Conservation (phyloP, 2,329 filamentous ascomycete genomes). For the Colletotrichum sp. region DNA sequence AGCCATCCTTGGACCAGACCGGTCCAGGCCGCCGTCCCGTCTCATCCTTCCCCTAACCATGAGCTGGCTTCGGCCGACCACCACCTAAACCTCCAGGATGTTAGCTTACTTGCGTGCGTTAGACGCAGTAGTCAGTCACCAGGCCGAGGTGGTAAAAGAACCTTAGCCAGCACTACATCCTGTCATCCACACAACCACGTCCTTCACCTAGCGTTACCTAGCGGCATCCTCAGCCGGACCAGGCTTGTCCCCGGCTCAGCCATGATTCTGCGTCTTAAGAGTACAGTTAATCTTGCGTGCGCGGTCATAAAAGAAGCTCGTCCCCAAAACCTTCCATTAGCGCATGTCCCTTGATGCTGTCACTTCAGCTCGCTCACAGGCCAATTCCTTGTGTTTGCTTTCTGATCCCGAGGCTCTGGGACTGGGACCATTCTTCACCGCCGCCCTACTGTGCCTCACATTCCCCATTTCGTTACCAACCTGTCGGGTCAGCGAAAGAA, state of each 20-base stretch:
- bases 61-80: not conserved
- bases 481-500: conserved; percentile 4
- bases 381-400: not conserved
- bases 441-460: not conserved
- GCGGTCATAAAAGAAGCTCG: not conserved
- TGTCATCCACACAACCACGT: not conserved
- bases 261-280: not conserved
- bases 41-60: not conserved
- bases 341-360: not conserved
- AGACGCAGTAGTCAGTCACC: not conserved
- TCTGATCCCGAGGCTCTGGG: not conserved
- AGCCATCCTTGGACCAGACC: not conserved
- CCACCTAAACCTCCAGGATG: not conserved
- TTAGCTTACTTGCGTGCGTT: not conserved
- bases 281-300: not conserved
- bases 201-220: not conserved
- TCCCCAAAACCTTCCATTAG: not conserved
- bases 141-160: not conserved
- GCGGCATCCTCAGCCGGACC: not conserved
- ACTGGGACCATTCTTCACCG: not conserved
- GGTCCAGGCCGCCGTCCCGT: not conserved
- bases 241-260: conserved; percentile 2
- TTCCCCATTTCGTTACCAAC: not conserved
- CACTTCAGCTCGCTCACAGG: not conserved
- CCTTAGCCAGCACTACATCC: not conserved